Conservation (phyloP, 1,139 yeast genomes). For the Debaryomyces sp. region DNA sequence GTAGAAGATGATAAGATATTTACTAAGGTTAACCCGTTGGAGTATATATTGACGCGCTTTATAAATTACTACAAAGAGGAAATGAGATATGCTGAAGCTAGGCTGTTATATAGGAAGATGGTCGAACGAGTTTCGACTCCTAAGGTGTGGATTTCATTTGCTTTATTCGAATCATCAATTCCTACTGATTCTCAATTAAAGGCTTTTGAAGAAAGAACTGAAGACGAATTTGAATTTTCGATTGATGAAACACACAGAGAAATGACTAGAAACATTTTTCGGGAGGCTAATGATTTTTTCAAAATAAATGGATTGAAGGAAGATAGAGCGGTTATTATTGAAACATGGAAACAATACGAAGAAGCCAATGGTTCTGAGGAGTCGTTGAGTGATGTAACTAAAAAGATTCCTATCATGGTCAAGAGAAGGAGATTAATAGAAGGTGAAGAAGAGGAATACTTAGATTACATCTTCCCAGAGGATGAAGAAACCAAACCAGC, state of each 20-base stretch:
- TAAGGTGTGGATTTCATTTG: conserved; percentile 65
- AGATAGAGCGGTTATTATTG: conserved; percentile 56
- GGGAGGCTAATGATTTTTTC: conserved; percentile 52
- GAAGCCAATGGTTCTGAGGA: conserved; percentile 56
- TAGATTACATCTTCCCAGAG: conserved; percentile 71
- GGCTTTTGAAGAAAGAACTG: conserved; percentile 40
- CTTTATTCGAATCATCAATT: conserved; percentile 70
- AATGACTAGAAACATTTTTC: conserved; percentile 58
- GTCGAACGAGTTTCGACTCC: conserved; percentile 37
- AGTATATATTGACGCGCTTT: conserved; percentile 47
- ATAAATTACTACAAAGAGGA: conserved; percentile 65
- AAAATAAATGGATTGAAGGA: conserved; percentile 38
- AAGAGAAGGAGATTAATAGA: conserved; percentile 47
- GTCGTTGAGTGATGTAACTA: conserved; percentile 35
- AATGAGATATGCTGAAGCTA: conserved; percentile 57
- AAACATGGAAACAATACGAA: conserved; percentile 72
- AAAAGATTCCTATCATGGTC: conserved; percentile 60
- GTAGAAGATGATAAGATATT: conserved; percentile 15
- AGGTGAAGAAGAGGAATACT: conserved; percentile 56
- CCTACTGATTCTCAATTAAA: conserved; percentile 58
- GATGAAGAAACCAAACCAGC: conserved; percentile 38
- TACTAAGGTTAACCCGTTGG: conserved; percentile 18
- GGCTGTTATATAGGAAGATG: conserved; percentile 52
- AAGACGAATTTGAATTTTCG: conserved; percentile 52
- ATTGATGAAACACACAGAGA: conserved; percentile 54